A percentile compares a stretch with the other conserved stretches of the same genome.
phyloP scores from a whole-genome alignment of 208 protist species.

The Strigomonas culicis region DNA sequence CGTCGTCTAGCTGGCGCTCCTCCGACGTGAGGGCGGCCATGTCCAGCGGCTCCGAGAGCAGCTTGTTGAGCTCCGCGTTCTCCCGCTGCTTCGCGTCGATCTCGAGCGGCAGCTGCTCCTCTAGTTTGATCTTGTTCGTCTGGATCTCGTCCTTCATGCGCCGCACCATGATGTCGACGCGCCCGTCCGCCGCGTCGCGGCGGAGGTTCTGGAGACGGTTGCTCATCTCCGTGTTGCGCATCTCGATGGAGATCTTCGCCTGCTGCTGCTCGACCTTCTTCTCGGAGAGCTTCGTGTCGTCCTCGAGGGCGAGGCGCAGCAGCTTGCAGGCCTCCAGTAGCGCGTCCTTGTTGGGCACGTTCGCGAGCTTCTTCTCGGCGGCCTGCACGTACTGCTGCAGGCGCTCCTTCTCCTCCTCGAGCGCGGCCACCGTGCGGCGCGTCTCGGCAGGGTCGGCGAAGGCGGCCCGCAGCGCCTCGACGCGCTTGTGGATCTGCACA shows the following conservation, averaged over 20 bases:
- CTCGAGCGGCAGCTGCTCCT: conserved; percentile 86
- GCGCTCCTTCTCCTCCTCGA: conserved; percentile 77
- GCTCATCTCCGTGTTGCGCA: conserved; percentile 66
- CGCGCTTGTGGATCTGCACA: conserved; percentile 75
- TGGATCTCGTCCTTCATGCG: conserved; percentile 87
- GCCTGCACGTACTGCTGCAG: conserved; percentile 69
- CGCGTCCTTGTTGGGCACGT: conserved; percentile 71
- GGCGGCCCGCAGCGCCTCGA: conserved; percentile 66
- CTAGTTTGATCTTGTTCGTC: conserved; percentile 80
- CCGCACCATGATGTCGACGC: conserved; percentile 79
- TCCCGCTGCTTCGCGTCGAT: conserved; percentile 65
- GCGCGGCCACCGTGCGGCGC: conserved; percentile 53
- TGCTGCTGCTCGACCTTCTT: conserved; percentile 80
- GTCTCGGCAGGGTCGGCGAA: conserved; percentile 77
- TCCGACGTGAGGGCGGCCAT: conserved; percentile 51
- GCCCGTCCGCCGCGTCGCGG: conserved; percentile 73
- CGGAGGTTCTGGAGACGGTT: conserved; percentile 82
- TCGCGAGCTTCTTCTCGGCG: conserved; percentile 69
- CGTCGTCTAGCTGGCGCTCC: conserved; percentile 74
- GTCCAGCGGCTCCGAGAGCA: conserved; percentile 85
- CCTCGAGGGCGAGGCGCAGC: conserved; percentile 70
- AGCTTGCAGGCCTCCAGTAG: conserved; percentile 65
- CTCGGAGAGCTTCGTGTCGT: conserved; percentile 65
- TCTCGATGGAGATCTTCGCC: conserved; percentile 62
- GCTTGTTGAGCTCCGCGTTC: conserved; percentile 70